Evolutionary conservation across 768 basidiomycete genomes (phyloP).

Genomic region (Albatrellus ellisii): DNA sequence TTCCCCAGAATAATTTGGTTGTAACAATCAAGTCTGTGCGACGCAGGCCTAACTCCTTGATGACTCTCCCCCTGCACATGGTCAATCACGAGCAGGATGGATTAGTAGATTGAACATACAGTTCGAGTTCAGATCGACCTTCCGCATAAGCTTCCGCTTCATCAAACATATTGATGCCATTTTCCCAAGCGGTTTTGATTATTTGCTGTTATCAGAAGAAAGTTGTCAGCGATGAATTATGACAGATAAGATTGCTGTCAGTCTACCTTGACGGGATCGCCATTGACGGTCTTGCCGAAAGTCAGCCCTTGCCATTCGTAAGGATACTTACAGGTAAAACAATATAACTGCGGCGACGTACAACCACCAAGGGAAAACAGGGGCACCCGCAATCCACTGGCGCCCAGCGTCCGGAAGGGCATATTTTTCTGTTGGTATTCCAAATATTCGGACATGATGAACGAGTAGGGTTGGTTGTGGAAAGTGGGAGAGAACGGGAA

Average conservation of each 20-base stretch:
- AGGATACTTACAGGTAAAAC: neutral
- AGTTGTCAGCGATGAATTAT: neutral
- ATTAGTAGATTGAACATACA: slow-evolving; percentile 20
- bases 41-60: slow-evolving; percentile 38
- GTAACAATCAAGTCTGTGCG: slow-evolving; percentile 38
- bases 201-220: slow-evolving; percentile 25
- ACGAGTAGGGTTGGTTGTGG: neutral
- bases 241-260: neutral
- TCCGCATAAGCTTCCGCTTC: slow-evolving; percentile 31
- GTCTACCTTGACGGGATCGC: slow-evolving; percentile 39
- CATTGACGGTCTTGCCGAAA: slow-evolving; percentile 31
- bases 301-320: slow-evolving; percentile 26
- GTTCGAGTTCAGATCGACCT: slow-evolving; percentile 40
- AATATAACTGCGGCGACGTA: slow-evolving; percentile 10
- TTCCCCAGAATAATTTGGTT: slow-evolving; percentile 49
- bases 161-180: slow-evolving; percentile 38
- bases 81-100: neutral
- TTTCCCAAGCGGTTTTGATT: slow-evolving; percentile 39
- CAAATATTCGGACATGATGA: slow-evolving; percentile 11
- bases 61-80: slow-evolving; percentile 31
- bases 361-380: slow-evolving; percentile 41
- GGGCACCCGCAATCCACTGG: slow-evolving; percentile 35
- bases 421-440: slow-evolving; percentile 27
- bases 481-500: neutral
- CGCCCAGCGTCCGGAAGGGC: slow-evolving; percentile 30